Conservation (phyloP, 2,329 filamentous ascomycete species). For the Phialophora expanda region DNA sequence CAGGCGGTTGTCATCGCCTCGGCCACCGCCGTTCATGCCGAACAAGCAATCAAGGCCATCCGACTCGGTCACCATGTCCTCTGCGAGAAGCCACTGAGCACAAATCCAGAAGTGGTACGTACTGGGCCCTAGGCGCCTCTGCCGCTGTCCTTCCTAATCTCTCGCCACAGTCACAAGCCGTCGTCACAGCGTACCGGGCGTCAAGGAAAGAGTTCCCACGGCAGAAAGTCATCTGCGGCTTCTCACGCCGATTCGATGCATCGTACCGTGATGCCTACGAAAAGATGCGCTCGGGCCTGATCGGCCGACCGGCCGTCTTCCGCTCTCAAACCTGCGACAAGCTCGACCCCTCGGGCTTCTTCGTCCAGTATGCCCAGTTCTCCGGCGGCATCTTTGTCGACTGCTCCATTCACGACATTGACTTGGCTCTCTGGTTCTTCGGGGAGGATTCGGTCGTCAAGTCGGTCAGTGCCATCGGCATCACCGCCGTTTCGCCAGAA, state of each 20-base stretch:
- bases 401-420: constrained; percentile 73
- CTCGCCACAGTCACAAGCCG: constrained; percentile 59
- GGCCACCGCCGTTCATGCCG: constrained; percentile 61
- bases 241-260: constrained; percentile 69
- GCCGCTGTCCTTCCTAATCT: neutral
- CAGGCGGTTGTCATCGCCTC: constrained; percentile 63
- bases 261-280: constrained; percentile 66
- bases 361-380: constrained; percentile 69
- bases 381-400: constrained; percentile 73
- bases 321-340: constrained; percentile 72
- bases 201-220: constrained; percentile 59
- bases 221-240: constrained; percentile 70
- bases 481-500: constrained; percentile 64
- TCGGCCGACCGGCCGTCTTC: constrained; percentile 65
- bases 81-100: constrained; percentile 62
- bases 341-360: constrained; percentile 68
- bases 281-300: constrained; percentile 59
- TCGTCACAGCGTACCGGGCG: constrained; percentile 56
- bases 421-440: constrained; percentile 69
- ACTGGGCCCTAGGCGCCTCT: neutral
- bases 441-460: constrained; percentile 61
- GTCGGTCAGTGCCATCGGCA: constrained; percentile 61
- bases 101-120: constrained; percentile 63
- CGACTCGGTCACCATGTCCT: constrained; percentile 61
- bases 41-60: constrained; percentile 64